These are phyloP conservation scores for Fusarium liriodendri DNA, from an alignment of 2,329 filamentous ascomycete genomes.

Conservation along the genomic window DNA sequence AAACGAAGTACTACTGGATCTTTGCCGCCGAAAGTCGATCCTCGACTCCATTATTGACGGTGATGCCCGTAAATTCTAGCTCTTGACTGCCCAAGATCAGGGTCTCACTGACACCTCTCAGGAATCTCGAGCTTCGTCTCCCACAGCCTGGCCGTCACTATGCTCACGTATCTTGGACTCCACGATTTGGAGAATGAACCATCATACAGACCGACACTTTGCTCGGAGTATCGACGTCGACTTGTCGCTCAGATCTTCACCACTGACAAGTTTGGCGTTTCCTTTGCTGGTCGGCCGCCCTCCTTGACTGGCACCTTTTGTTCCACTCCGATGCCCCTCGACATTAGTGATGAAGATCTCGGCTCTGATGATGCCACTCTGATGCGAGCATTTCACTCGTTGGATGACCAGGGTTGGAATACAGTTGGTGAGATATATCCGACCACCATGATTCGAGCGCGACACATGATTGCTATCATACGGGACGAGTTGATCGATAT, in stretches of 20 bases:
- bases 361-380: not conserved
- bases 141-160: not conserved
- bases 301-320: not conserved
- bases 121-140: not conserved
- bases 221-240: conserved; percentile 1
- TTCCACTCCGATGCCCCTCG: not conserved
- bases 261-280: conserved; percentile 1
- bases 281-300: conserved; percentile 6
- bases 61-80: not conserved
- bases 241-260: conserved; percentile 1
- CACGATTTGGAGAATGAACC: not conserved
- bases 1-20: not conserved
- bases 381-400: not conserved
- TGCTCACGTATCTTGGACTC: conserved; percentile 4
- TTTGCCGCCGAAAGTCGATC: not conserved
- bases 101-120: not conserved
- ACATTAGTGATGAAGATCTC: not conserved
- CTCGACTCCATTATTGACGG: not conserved
- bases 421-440: not conserved
- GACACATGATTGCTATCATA: not conserved
- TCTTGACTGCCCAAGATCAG: not conserved
- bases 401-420: not conserved
- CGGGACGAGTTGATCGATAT: conserved; percentile 4
- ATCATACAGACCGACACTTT: conserved; percentile 3
- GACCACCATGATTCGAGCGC: conserved; percentile 1